Percentiles rank a stretch among this genome's conserved stretches.
These are phyloP conservation scores for Cladorrhinum sp. DNA, from an alignment of 2,329 filamentous ascomycete species.

Conservation along the genomic window DNA sequence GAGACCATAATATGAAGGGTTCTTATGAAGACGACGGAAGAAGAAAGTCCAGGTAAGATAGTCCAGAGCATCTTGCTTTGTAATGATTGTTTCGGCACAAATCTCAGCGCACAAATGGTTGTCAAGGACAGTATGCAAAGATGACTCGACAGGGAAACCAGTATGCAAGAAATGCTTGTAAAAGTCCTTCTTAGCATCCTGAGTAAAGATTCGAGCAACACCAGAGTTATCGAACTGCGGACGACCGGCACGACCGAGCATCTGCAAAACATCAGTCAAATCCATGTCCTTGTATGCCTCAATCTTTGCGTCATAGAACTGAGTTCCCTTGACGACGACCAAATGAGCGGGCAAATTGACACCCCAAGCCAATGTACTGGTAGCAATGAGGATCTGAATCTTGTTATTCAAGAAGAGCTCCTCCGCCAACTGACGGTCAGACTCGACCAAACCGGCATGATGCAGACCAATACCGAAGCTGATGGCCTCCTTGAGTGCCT, in stretches of 20 bases:
- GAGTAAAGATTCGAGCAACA: conserved; percentile 95
- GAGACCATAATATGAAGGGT: conserved; percentile 95
- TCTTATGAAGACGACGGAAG: conserved; percentile 95
- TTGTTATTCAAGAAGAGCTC: conserved; percentile 97
- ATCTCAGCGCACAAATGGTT: conserved; percentile 96
- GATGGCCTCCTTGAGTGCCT: conserved; percentile 86
- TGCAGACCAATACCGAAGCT: conserved; percentile 97
- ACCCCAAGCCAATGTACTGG: conserved; percentile 95
- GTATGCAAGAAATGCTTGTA: conserved; percentile 99
- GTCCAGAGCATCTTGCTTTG: conserved; percentile 95
- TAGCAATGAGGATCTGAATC: conserved; percentile 94
- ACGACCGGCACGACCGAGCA: conserved; percentile 91
- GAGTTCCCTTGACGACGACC: conserved; percentile 96
- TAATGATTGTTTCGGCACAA: conserved; percentile 85
- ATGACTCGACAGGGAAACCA: conserved; percentile 95
- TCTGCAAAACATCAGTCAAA: conserved; percentile 93
- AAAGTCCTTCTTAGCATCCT: conserved; percentile 96
- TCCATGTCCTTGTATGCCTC: conserved; percentile 99
- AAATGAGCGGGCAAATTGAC: conserved; percentile 96
- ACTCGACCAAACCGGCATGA: conserved; percentile 94
- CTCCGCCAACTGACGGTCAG: conserved; percentile 85
- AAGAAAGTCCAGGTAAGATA: conserved; percentile 99
- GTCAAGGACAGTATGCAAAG: conserved; percentile 91
- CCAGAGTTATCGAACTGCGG: conserved; percentile 96
- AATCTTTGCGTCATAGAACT: conserved; percentile 96